These are phyloP conservation scores for Colletotrichum spinosum DNA, from an alignment of 2,329 filamentous ascomycete species.

Conservation along the genomic window DNA sequence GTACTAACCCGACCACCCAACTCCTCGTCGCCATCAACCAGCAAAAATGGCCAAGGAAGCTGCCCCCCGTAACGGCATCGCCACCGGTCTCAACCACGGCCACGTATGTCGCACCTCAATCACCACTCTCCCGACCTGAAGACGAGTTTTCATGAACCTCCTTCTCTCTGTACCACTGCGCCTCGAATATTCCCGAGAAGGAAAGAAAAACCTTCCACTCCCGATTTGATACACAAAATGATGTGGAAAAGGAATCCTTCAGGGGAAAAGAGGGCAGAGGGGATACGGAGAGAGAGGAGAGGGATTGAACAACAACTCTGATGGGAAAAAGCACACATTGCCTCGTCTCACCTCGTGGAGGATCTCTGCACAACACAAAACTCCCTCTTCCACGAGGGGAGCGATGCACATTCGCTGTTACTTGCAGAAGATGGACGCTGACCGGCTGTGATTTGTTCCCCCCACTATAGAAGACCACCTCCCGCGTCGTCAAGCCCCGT, in stretches of 20 bases:
- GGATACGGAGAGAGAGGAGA: conserved; percentile 1
- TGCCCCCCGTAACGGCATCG: conserved; percentile 67
- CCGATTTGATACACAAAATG: too few relatives aligned
- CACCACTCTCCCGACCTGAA: conserved; percentile 25
- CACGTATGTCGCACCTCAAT: conserved; percentile 66
- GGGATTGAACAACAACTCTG: not conserved
- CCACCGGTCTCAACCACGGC: conserved; percentile 72
- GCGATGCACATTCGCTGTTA: conserved; percentile 29
- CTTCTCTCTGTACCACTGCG: too few relatives aligned
- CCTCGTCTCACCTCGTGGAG: conserved; percentile 78
- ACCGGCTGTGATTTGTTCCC: conserved; percentile 54
- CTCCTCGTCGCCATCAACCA: conserved; percentile 45
- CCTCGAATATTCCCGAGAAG: too few relatives aligned
- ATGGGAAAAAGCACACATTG: conserved; percentile 6
- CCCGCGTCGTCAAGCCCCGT: conserved; percentile 81
- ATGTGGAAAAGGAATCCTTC: too few relatives aligned
- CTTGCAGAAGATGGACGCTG: conserved; percentile 73
- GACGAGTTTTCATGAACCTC: not conserved
- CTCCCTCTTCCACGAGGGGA: conserved; percentile 45
- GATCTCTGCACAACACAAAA: conserved; percentile 68
- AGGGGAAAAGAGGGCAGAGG: not conserved
- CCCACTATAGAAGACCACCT: conserved; percentile 80
- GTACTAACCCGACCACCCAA: conserved; percentile 42
- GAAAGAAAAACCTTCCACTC: too few relatives aligned
- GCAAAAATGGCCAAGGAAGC: conserved; percentile 70